Percentiles rank a stretch among this genome's conserved stretches.
These are phyloP conservation scores for Tricholoma matsutake DNA, from an alignment of 768 basidiomycete species.

Conservation along the genomic window DNA sequence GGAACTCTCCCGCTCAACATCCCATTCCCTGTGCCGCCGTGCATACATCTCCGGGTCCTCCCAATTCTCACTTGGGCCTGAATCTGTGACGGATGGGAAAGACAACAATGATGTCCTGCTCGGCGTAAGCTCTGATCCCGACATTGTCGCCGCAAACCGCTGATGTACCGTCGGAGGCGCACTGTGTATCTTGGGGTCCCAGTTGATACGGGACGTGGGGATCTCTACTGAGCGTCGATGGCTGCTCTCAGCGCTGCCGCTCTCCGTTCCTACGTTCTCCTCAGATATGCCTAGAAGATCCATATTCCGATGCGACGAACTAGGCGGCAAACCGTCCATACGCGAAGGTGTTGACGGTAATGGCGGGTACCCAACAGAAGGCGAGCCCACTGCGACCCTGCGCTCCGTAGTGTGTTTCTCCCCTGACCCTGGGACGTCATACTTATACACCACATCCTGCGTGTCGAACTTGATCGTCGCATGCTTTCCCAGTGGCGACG, in stretches of 20 bases:
- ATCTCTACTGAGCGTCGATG: conserved; percentile 29
- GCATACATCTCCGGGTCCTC: conserved; percentile 25
- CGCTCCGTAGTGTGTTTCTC: conserved; percentile 43
- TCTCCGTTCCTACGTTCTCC: conserved; percentile 4
- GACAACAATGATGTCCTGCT: conserved; percentile 37
- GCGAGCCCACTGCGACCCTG: conserved; percentile 37
- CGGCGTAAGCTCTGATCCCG: conserved; percentile 29
- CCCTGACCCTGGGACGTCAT: conserved; percentile 55
- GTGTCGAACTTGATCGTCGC: conserved; percentile 77
- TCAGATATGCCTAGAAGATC: conserved; percentile 25
- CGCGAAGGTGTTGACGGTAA: conserved; percentile 28
- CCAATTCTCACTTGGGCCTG: conserved; percentile 39
- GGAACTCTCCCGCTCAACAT: conserved; percentile 16
- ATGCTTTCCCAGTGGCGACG: conserved; percentile 36
- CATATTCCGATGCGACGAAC: conserved; percentile 13
- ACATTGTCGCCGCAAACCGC: conserved; percentile 23
- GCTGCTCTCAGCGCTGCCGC: conserved; percentile 3
- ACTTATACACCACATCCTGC: conserved; percentile 73
- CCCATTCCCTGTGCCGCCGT: conserved; percentile 3
- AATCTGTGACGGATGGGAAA: conserved; percentile 54
- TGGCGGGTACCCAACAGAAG: conserved; percentile 31
- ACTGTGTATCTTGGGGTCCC: conserved; percentile 37
- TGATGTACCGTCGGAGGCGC: conserved; percentile 44
- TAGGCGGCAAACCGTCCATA: conserved; percentile 14
- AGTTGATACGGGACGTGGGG: conserved; percentile 25